These are phyloP conservation scores for Sclerotinia borealis DNA, from an alignment of 2,329 filamentous ascomycete species.

Conservation along the genomic window DNA sequence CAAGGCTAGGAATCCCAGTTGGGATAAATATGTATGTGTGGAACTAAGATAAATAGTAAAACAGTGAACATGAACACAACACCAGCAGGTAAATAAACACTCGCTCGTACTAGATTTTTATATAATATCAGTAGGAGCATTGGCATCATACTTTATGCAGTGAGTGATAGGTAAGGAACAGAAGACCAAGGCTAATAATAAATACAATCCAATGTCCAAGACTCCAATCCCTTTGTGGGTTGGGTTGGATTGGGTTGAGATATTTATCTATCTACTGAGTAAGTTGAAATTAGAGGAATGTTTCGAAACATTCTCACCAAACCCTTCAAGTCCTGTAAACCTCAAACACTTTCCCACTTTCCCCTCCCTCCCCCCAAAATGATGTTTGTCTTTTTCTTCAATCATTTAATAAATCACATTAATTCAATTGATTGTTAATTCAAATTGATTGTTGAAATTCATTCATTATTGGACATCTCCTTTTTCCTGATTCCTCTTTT, in stretches of 20 bases:
- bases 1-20: background rate
- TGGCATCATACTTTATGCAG: too few relatives aligned
- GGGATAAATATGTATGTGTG: background rate
- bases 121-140: too few relatives aligned
- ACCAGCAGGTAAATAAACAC: too few relatives aligned
- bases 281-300: constrained; percentile 3
- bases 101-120: too few relatives aligned
- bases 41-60: background rate
- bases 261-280: too few relatives aligned
- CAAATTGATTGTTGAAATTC: too few relatives aligned
- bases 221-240: background rate
- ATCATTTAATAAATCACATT: background rate
- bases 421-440: background rate
- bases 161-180: background rate
- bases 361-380: background rate
- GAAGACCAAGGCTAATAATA: too few relatives aligned
- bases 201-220: background rate
- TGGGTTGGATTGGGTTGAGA: too few relatives aligned
- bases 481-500: background rate
- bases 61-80: background rate
- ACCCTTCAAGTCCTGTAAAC: background rate
- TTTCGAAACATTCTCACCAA: background rate
- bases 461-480: too few relatives aligned
- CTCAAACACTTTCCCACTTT: background rate
- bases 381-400: background rate